phyloP scores from a whole-genome alignment of 257 asterid genomes.

The Anisodus acutangulus region DNA sequence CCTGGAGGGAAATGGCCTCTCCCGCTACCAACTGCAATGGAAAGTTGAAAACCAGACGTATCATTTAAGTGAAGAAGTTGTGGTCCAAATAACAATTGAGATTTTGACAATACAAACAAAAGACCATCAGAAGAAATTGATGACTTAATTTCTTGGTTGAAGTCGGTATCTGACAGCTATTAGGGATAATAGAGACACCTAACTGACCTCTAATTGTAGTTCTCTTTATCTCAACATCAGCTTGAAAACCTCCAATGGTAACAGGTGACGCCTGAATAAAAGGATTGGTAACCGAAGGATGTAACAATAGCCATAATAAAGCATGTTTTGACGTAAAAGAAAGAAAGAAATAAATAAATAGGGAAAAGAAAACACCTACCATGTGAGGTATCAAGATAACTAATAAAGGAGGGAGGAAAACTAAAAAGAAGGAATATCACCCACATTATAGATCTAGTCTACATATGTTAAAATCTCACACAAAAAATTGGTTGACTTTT shows the following conservation, averaged over 20 bases:
- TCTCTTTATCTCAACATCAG: slow-evolving; percentile 76
- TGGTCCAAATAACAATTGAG: neutral
- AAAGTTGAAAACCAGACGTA: neutral
- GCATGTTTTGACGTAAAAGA: neutral
- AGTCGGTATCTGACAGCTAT: neutral
- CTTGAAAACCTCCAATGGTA: slow-evolving; percentile 63
- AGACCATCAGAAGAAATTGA: neutral
- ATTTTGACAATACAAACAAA: neutral
- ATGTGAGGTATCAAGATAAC: neutral
- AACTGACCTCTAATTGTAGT: slow-evolving; percentile 72
- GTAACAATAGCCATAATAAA: neutral
- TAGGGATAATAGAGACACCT: neutral
- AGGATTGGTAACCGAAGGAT: neutral
- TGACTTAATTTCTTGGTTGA: neutral
- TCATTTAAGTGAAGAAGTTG: neutral
- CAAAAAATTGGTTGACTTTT: neutral
- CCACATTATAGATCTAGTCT: neutral
- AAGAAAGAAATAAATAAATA: neutral
- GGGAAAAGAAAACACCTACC: neutral
- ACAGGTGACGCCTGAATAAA: slow-evolving; percentile 71
- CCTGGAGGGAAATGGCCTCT: slow-evolving; percentile 62
- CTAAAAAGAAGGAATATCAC: neutral
- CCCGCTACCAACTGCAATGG: slow-evolving; percentile 60
- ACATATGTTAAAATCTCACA: no score
- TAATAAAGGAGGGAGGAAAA: neutral